These are phyloP conservation scores for Colletotrichum sublineola DNA, from an alignment of 2,329 filamentous ascomycete genomes.

Conservation along the genomic window DNA sequence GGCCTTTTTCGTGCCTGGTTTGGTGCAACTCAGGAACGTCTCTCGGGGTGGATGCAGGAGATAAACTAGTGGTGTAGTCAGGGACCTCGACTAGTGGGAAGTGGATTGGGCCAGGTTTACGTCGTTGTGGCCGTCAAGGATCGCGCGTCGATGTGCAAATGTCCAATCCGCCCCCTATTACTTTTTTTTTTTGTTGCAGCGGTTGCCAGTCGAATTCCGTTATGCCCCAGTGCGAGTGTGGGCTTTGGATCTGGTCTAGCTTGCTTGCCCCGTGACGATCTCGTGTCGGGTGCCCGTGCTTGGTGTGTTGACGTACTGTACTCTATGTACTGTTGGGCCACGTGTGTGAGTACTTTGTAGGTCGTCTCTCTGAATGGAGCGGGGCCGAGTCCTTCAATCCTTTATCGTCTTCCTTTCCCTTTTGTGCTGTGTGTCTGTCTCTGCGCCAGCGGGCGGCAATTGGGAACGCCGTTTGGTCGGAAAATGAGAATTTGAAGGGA, in stretches of 20 bases:
- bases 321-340: neutral
- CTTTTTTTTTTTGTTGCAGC: neutral
- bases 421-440: neutral
- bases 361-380: slow-evolving; percentile 8
- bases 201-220: slow-evolving; percentile 10
- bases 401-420: neutral
- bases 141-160: slow-evolving; percentile 31
- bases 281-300: slow-evolving; percentile 8
- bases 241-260: slow-evolving; percentile 3
- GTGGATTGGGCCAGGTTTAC: slow-evolving; percentile 4
- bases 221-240: slow-evolving; percentile 11
- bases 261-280: slow-evolving; percentile 16
- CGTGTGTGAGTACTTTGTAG: neutral
- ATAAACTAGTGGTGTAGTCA: neutral
- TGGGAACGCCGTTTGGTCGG: slow-evolving; percentile 22
- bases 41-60: neutral
- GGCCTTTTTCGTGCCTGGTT: neutral
- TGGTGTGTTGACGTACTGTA: slow-evolving; percentile 2
- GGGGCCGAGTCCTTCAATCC: neutral
- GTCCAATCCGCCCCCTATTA: slow-evolving; percentile 34
- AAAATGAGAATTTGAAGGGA: slow-evolving; percentile 26
- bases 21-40: neutral
- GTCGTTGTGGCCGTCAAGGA: slow-evolving; percentile 16
- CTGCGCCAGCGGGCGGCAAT: slow-evolving; percentile 28
- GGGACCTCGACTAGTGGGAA: neutral